Percentiles rank a stretch among this genome's conserved stretches.
phyloP scores from a whole-genome alignment of 2,329 filamentous ascomycete species.

The Fusarium veterinarium region DNA sequence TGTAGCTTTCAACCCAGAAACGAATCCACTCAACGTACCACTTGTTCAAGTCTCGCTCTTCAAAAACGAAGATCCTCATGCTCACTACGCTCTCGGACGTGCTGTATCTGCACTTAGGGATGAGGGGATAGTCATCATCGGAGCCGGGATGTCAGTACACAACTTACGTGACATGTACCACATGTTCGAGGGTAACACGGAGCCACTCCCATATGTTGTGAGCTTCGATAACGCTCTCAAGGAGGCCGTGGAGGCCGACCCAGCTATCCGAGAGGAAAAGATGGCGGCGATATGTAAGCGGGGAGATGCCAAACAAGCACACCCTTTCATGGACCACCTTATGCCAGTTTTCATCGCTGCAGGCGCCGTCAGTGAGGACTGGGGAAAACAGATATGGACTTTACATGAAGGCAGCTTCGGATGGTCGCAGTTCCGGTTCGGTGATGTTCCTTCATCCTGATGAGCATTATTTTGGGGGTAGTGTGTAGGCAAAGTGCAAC shows the following conservation, averaged over 20 bases:
- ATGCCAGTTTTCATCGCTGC: constrained; percentile 62
- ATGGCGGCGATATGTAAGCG: constrained; percentile 55
- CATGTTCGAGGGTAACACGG: constrained; percentile 51
- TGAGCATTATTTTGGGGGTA: constrained; percentile 10
- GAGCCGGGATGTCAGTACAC: constrained; percentile 80
- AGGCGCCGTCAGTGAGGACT: constrained; percentile 58
- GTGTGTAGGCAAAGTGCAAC: not conserved
- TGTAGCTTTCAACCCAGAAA: constrained; percentile 68
- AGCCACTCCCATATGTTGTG: constrained; percentile 66
- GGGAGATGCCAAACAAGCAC: constrained; percentile 59
- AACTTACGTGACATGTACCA: constrained; percentile 67
- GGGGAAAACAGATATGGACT: constrained; percentile 58
- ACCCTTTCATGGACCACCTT: constrained; percentile 62
- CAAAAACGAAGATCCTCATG: constrained; percentile 69
- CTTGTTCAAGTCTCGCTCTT: constrained; percentile 80
- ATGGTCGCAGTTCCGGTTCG: constrained; percentile 62
- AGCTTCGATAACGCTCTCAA: constrained; percentile 77
- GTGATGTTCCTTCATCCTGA: constrained; percentile 45
- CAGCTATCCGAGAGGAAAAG: constrained; percentile 51
- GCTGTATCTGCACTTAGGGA: constrained; percentile 75
- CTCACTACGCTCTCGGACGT: constrained; percentile 75
- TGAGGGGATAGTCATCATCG: constrained; percentile 74
- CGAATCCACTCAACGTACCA: constrained; percentile 73
- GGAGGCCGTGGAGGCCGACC: constrained; percentile 66
- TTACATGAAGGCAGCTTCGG: constrained; percentile 58